Evolutionary conservation across 2,329 filamentous ascomycete genomes (phyloP).

Genomic region (Penicillium sp.): DNA sequence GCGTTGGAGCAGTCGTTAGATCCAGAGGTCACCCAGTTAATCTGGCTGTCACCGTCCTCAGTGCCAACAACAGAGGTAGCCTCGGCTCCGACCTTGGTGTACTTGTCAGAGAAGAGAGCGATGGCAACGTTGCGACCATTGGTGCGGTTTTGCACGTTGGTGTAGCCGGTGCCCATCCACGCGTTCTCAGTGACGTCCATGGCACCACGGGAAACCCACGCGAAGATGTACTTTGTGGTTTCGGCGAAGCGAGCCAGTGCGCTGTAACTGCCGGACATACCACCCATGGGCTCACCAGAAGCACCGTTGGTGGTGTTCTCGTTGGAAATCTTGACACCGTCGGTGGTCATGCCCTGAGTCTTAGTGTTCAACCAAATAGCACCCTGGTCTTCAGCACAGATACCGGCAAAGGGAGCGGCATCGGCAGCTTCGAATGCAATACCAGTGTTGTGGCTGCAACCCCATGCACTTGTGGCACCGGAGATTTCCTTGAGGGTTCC

Average conservation of each 20-base stretch:
- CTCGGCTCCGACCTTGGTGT: constrained; percentile 56
- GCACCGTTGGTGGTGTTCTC: constrained; percentile 64
- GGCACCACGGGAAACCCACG: constrained; percentile 64
- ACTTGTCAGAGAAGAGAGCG: constrained; percentile 59
- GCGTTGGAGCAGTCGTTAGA: constrained; percentile 60
- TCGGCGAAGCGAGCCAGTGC: constrained; percentile 56
- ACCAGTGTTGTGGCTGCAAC: constrained; percentile 66
- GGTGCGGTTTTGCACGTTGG: constrained; percentile 55
- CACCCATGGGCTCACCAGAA: constrained; percentile 61
- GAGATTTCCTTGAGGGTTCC: constrained; percentile 55
- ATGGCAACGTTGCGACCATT: constrained; percentile 63
- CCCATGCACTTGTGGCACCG: constrained; percentile 59
- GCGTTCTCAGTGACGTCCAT: constrained; percentile 56
- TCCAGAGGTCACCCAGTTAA: constrained; percentile 61
- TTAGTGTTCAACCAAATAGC: constrained; percentile 66
- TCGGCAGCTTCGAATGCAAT: constrained; percentile 65
- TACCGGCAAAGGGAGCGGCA: constrained; percentile 58
- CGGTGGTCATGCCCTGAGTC: constrained; percentile 55
- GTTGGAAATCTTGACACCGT: constrained; percentile 62
- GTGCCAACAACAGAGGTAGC: constrained; percentile 58
- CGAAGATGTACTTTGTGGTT: constrained; percentile 59
- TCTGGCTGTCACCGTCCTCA: constrained; percentile 57
- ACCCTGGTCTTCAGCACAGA: constrained; percentile 65
- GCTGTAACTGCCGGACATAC: constrained; percentile 65
- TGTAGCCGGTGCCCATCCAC: constrained; percentile 62